phyloP scores from a whole-genome alignment of 352 stramenopile species.

The Pythium vanterpoolii region DNA sequence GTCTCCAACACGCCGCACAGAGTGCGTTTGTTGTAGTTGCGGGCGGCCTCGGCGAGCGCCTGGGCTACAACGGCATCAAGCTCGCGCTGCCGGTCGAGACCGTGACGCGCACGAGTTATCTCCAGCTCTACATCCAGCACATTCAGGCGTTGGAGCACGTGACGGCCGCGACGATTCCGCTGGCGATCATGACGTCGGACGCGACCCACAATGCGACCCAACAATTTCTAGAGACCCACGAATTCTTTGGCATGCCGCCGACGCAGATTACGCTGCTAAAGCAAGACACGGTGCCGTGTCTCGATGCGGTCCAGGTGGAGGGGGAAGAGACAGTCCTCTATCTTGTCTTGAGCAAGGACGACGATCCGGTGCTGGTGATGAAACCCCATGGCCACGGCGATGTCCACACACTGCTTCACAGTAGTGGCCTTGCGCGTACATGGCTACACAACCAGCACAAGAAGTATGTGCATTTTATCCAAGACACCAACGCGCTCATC shows the following conservation, averaged over 20 bases:
- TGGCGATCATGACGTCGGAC: constrained; percentile 98
- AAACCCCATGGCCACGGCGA: constrained; percentile 99
- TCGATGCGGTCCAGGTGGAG: constrained; percentile 36
- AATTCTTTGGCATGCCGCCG: constrained; percentile 93
- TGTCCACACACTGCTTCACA: constrained; percentile 93
- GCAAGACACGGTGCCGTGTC: constrained; percentile 95
- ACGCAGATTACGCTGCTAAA: constrained; percentile 95
- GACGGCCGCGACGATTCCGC: constrained; percentile 59
- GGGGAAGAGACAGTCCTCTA: background rate
- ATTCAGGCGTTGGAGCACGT: constrained; percentile 88
- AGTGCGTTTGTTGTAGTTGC: constrained; percentile 96
- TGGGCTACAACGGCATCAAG: constrained; percentile 97
- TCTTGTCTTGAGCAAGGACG: constrained; percentile 12
- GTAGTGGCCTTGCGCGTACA: constrained; percentile 54
- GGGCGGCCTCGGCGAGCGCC: constrained; percentile 94
- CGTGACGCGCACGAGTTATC: constrained; percentile 86
- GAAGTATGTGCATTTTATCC: constrained; percentile 94
- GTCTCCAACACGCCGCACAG: constrained; percentile 60
- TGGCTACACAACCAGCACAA: constrained; percentile 83
- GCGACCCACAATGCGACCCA: constrained; percentile 93
- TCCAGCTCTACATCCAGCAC: constrained; percentile 93
- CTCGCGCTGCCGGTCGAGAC: constrained; percentile 94
- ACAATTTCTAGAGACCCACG: constrained; percentile 86
- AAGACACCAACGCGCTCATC: constrained; percentile 96
- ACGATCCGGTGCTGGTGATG: constrained; percentile 67